Evolutionary conservation across 106 monocot species (phyloP).

Genomic region (Phalaenopsis aphrodite): DNA sequence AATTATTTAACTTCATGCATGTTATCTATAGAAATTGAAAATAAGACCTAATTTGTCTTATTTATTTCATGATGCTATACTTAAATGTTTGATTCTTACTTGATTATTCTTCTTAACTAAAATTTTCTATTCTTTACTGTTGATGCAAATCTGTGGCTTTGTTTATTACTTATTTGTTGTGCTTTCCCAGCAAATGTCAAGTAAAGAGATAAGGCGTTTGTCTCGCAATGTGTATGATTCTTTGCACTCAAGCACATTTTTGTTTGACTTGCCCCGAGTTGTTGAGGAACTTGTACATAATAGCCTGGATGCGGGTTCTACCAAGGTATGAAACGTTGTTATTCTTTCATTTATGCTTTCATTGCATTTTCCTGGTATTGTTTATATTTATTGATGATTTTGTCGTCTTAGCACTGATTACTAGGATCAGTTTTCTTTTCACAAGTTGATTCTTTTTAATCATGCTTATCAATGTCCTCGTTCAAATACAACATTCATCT

Average conservation of each 20-base stretch:
- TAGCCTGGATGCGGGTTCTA: slow-evolving; percentile 75
- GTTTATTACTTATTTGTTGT: background rate
- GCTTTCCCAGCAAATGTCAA: slow-evolving; percentile 12
- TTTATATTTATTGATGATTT: background rate
- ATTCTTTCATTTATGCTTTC: background rate
- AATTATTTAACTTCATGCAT: background rate
- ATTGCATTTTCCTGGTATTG: background rate
- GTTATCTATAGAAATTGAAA: background rate
- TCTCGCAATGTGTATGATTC: slow-evolving; percentile 38
- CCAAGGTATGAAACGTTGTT: slow-evolving; percentile 38
- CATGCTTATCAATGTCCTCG: background rate
- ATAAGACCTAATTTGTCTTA: background rate
- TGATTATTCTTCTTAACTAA: background rate
- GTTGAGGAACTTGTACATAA: slow-evolving; percentile 88
- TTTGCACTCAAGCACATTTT: slow-evolving; percentile 55
- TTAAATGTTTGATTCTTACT: background rate
- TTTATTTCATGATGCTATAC: background rate
- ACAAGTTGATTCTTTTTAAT: background rate
- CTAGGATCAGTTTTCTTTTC: background rate
- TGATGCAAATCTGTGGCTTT: background rate
- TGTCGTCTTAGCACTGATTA: background rate
- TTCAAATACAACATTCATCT: background rate
- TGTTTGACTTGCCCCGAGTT: slow-evolving; percentile 81
- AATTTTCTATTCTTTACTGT: background rate
- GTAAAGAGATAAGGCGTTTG: slow-evolving; percentile 66